These are phyloP conservation scores for Pichia sp. DNA, from an alignment of 1,139 yeast species.

Conservation along the genomic window DNA sequence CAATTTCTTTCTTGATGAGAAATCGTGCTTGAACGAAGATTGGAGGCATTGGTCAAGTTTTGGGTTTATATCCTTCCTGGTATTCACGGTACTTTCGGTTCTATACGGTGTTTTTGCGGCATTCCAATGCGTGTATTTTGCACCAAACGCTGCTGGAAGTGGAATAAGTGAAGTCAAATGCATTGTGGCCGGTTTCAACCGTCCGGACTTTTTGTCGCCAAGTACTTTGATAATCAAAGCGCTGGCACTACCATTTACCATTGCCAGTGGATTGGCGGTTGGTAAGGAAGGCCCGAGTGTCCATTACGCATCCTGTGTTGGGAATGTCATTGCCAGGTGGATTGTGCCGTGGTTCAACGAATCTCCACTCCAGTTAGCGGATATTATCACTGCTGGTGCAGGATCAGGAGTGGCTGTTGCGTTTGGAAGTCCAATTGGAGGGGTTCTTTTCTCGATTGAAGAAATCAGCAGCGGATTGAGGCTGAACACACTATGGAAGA, in stretches of 20 bases:
- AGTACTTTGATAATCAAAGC: constrained; percentile 72
- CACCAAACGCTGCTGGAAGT: constrained; percentile 94
- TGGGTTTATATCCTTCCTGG: constrained; percentile 46
- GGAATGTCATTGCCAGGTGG: constrained; percentile 58
- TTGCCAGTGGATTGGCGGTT: constrained; percentile 73
- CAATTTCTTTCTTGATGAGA: not conserved
- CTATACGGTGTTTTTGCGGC: constrained; percentile 64
- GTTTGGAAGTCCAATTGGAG: constrained; percentile 71
- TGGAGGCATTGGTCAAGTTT: constrained; percentile 43
- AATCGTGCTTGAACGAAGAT: not conserved
- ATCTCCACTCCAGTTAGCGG: constrained; percentile 50
- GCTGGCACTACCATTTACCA: constrained; percentile 78
- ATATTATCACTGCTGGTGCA: constrained; percentile 54
- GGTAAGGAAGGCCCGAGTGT: constrained; percentile 89
- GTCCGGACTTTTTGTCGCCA: constrained; percentile 73
- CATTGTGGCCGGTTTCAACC: constrained; percentile 84
- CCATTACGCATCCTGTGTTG: constrained; percentile 81
- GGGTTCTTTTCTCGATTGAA: constrained; percentile 65
- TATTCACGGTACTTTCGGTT: constrained; percentile 58
- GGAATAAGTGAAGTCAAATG: constrained; percentile 97
- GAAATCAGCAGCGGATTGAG: constrained; percentile 72
- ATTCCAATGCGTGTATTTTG: constrained; percentile 59
- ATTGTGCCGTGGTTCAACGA: constrained; percentile 40
- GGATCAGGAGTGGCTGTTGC: constrained; percentile 77
- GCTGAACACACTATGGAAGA: constrained; percentile 80